A percentile compares a stretch with the other conserved stretches of the same genome.
Conservation (phyloP, 2,329 filamentous ascomycete species). For the Calonectria pauciramosa region DNA sequence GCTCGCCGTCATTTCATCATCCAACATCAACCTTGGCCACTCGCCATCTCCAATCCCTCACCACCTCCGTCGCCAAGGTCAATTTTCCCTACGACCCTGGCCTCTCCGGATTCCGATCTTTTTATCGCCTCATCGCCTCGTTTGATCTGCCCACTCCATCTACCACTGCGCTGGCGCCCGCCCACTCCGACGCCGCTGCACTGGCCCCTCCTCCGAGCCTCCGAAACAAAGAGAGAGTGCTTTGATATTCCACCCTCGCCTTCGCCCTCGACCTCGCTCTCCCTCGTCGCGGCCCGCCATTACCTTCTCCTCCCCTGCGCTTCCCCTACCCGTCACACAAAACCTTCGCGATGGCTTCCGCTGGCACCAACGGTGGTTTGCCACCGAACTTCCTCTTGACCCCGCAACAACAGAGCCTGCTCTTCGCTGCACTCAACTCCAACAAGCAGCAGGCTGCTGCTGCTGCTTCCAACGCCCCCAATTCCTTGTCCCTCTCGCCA, state of each 20-base stretch:
- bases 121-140: constrained; percentile 4
- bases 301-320: constrained; percentile 16
- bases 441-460: constrained; percentile 64
- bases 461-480: constrained; percentile 49
- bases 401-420: constrained; percentile 81
- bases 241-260: constrained; percentile 35
- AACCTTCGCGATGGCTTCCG: constrained; percentile 63
- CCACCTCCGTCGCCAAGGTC: neutral
- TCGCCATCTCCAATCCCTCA: constrained; percentile 34
- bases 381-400: constrained; percentile 76
- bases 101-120: neutral
- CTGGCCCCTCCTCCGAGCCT: constrained; percentile 39
- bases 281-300: constrained; percentile 26
- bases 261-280: constrained; percentile 5
- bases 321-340: constrained; percentile 13
- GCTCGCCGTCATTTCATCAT: constrained; percentile 42
- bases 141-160: constrained; percentile 20
- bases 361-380: constrained; percentile 57
- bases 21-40: constrained; percentile 37
- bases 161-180: constrained; percentile 21
- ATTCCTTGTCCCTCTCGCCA: constrained; percentile 61
- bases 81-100: neutral
- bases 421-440: constrained; percentile 82
- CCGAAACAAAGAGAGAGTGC: constrained; percentile 43
- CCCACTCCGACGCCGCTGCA: constrained; percentile 40